Conservation (phyloP, 106 monocot genomes). For the Dendrobium chrysotoxum region DNA sequence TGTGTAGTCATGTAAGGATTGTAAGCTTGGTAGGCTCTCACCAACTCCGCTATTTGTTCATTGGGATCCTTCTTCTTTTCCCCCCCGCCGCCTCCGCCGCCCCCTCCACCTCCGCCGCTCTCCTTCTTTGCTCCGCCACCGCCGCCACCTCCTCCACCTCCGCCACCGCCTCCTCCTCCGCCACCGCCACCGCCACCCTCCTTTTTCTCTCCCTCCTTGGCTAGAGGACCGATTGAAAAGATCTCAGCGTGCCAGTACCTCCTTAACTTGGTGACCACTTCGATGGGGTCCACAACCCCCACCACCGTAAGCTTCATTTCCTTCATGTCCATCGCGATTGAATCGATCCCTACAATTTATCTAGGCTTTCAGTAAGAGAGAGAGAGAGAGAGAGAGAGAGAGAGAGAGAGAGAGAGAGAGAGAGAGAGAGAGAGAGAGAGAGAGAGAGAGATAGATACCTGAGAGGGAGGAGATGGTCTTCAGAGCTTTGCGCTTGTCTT, state of each 20-base stretch:
- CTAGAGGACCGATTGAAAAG: conserved; percentile 5
- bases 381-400: not conserved
- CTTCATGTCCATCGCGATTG: conserved; percentile 19
- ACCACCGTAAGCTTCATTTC: conserved; percentile 19
- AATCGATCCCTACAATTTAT: conserved; percentile 9
- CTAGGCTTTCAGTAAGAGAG: not conserved
- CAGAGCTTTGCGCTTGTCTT: conserved; percentile 15
- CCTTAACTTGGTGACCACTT: conserved; percentile 10
- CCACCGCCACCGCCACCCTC: not conserved
- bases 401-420: not conserved
- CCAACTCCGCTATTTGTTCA: conserved; percentile 20
- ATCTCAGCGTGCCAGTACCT: conserved; percentile 14
- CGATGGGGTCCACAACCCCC: conserved; percentile 12
- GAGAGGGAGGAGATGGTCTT: conserved; percentile 7
- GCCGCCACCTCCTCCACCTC: not conserved
- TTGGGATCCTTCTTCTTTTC: conserved; percentile 16
- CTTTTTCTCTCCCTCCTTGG: not conserved
- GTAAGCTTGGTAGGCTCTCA: conserved; percentile 30
- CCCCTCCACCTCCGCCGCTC: not conserved
- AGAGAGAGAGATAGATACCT: not conserved
- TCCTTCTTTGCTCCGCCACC: not conserved
- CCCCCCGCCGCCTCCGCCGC: conserved; percentile 8
- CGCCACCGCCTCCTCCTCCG: not conserved
- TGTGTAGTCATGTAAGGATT: conserved; percentile 16
- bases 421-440: not conserved